These are phyloP conservation scores for Globisporangium mamillatum DNA, from an alignment of 352 stramenopile species.

Conservation along the genomic window DNA sequence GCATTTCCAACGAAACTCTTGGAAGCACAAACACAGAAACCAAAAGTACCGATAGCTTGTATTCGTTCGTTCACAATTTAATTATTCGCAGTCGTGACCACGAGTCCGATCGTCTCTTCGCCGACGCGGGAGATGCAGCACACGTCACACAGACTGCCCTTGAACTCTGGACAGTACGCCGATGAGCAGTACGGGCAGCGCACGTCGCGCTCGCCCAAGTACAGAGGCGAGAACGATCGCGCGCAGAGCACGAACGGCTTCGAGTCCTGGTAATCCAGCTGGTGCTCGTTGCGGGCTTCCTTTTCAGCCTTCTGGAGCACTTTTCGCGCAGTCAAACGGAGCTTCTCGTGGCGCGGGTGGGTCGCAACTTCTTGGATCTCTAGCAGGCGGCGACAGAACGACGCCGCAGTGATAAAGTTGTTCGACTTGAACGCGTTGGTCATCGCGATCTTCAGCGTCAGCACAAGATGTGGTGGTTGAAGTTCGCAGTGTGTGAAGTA, in stretches of 20 bases:
- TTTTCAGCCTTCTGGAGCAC: constrained; percentile 98
- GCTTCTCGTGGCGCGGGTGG: constrained; percentile 90
- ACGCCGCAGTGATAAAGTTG: constrained; percentile 99
- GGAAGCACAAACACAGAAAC: neutral
- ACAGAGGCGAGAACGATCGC: constrained; percentile 94
- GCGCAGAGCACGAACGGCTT: constrained; percentile 96
- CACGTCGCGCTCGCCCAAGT: constrained; percentile 84
- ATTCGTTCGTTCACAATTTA: constrained; percentile 8
- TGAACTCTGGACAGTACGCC: constrained; percentile 85
- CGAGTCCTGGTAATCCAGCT: constrained; percentile 97
- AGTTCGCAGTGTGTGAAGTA: constrained; percentile 99
- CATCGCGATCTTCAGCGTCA: constrained; percentile 99
- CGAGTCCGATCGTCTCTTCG: constrained; percentile 94
- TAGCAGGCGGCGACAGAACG: constrained; percentile 98
- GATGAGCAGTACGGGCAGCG: constrained; percentile 96
- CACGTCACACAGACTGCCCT: constrained; percentile 90
- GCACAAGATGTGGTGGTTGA: constrained; percentile 95
- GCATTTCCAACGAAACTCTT: neutral
- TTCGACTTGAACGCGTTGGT: constrained; percentile 99
- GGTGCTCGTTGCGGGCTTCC: constrained; percentile 97
- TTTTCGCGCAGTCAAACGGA: constrained; percentile 94
- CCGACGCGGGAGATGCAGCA: constrained; percentile 93
- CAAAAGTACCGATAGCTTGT: neutral
- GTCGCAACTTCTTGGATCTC: constrained; percentile 96
- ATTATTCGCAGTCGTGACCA: constrained; percentile 62